These are phyloP conservation scores for Pilobolus umbonatus DNA, from an alignment of 192 early-diverging fungal species.

Conservation along the genomic window DNA sequence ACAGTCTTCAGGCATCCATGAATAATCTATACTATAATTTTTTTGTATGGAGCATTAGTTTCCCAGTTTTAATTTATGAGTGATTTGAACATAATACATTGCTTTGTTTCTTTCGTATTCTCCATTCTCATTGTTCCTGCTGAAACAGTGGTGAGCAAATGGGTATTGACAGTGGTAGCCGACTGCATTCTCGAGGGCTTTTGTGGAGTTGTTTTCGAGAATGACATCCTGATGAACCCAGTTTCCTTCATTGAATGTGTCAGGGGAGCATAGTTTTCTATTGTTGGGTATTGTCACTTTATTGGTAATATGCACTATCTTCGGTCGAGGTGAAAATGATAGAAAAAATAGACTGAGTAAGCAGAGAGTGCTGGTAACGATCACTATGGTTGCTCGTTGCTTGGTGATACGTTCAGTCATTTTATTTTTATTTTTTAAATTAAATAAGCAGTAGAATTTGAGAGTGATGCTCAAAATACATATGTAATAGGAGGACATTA, in stretches of 20 bases:
- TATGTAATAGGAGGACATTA: too few relatives aligned
- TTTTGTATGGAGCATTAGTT: neutral
- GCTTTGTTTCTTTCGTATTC: slow-evolving; percentile 24
- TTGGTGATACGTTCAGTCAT: too few relatives aligned
- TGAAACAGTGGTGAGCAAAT: slow-evolving; percentile 28
- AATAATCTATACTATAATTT: slow-evolving; percentile 21
- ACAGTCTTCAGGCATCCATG: slow-evolving; percentile 25
- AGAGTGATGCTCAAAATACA: too few relatives aligned
- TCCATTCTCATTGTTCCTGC: neutral
- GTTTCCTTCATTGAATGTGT: slow-evolving; percentile 23
- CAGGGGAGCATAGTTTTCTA: slow-evolving; percentile 12
- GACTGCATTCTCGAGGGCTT: slow-evolving; percentile 4
- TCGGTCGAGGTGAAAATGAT: too few relatives aligned
- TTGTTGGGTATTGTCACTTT: too few relatives aligned
- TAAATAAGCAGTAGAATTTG: too few relatives aligned
- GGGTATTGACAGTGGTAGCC: slow-evolving; percentile 16
- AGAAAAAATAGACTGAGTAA: too few relatives aligned
- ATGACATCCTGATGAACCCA: slow-evolving; percentile 18
- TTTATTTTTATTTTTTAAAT: too few relatives aligned
- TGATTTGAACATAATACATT: slow-evolving; percentile 16
- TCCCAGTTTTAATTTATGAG: neutral
- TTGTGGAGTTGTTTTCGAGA: neutral
- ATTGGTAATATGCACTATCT: too few relatives aligned
- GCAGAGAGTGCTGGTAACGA: too few relatives aligned
- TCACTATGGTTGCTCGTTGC: too few relatives aligned